Conservation (phyloP, 768 basidiomycete species). For the Boletus patriciae region DNA sequence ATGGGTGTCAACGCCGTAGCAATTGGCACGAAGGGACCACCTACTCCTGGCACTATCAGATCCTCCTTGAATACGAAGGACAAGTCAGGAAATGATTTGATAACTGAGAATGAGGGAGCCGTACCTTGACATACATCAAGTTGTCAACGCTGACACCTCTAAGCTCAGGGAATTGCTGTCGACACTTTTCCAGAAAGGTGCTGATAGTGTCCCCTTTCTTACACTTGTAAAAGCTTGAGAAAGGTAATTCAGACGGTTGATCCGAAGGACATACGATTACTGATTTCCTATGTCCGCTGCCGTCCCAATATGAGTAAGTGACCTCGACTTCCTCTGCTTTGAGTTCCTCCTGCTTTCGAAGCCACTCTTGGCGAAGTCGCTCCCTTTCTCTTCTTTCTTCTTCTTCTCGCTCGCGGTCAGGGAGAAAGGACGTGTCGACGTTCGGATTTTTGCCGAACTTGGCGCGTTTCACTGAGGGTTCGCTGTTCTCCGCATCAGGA, state of each 20-base stretch:
- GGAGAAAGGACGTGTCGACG: slow-evolving; percentile 97
- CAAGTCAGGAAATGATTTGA: slow-evolving; percentile 3
- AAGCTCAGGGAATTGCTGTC: slow-evolving; percentile 90
- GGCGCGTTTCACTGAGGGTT: slow-evolving; percentile 60
- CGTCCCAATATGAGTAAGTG: slow-evolving; percentile 98
- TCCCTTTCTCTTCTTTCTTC: slow-evolving; percentile 87
- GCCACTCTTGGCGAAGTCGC: slow-evolving; percentile 86
- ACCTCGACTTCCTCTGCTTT: slow-evolving; percentile 82
- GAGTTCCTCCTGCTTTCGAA: slow-evolving; percentile 66
- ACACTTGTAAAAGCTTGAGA: slow-evolving; percentile 53
- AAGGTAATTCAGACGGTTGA: neutral
- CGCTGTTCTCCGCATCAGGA: slow-evolving; percentile 40
- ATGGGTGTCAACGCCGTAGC: neutral
- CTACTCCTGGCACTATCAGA: slow-evolving; percentile 92
- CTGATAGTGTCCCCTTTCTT: slow-evolving; percentile 94
- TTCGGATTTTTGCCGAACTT: slow-evolving; percentile 93
- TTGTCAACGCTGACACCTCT: slow-evolving; percentile 91
- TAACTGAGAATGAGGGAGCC: slow-evolving; percentile 14
- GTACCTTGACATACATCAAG: slow-evolving; percentile 96
- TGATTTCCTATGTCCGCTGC: slow-evolving; percentile 92
- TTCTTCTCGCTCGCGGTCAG: slow-evolving; percentile 96
- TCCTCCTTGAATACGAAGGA: slow-evolving; percentile 68
- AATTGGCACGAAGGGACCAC: slow-evolving; percentile 25
- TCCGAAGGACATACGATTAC: slow-evolving; percentile 62
- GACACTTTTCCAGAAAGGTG: slow-evolving; percentile 87